Base-by-base conservation (phyloP, 1,139 yeast species). In the Scheffersomyces insectosa region DNA sequence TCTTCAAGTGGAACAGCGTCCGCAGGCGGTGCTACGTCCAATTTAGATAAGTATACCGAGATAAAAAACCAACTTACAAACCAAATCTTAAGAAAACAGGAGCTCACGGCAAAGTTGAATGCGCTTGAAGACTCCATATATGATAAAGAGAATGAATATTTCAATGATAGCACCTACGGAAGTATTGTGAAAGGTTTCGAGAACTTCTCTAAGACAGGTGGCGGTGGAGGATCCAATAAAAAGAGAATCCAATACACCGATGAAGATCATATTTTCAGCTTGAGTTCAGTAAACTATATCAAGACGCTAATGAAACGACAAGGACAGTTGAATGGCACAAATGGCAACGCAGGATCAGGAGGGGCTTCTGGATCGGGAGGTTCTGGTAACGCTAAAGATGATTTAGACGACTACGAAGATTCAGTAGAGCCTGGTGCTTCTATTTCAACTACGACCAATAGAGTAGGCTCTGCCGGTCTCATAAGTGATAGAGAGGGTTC, bases 101-200 rank as follows among this genome's bases (percentile, higher is more conserved):
- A 75, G 38, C 67, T 88, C 28, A 91, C 86, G 49, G 77, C 79
- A 35, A 80, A 80, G 52, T 72, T 88, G 42, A 77, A 77, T 33
- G 65, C 66, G 39, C 59, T 89, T 12, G 97, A 91, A 56, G 96
- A 89, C 49, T 79, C 80, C 44, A 85, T 93, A n/a, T 90, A 83
- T 66, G 85, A 83, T 44, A 81, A 81, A 50, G 98, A 93, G 62
- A 82, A 87, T 5, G 80, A 80, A 28, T 91, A 93, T 60, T 79
- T 93, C 43, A 80, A 84, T 41, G 91, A 86, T 45, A 64, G 74
- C 52, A 67, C 75, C 8, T 80, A 82, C 44, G 97, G 96, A 0
- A 89, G 89, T 60, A 85, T 93, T 29, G 87, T 90, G 29, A 85
- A 85, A 52, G 98, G 98, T 0, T 91, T 90, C 59, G 97, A 91